Conservation (phyloP, 2,329 filamentous ascomycete genomes). For the Delphinella strobiligena region DNA sequence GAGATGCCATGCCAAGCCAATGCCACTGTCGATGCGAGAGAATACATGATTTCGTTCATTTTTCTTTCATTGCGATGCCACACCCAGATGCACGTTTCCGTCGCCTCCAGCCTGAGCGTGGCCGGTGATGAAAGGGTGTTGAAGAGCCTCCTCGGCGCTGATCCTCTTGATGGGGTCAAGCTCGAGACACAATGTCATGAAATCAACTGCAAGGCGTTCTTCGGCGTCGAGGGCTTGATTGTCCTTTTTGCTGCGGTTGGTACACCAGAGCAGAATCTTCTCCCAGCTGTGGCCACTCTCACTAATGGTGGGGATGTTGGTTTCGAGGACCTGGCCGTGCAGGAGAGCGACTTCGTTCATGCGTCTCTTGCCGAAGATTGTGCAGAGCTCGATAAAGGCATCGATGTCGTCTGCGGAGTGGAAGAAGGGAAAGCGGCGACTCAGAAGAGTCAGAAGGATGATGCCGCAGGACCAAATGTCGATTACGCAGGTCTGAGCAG, state of each 20-base stretch:
- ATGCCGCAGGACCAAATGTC: slow-evolving; percentile 96
- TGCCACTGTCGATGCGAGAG: no score
- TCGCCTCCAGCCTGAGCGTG: no score
- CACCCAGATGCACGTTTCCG: no score
- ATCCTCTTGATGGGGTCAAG: slow-evolving; percentile 63
- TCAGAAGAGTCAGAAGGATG: slow-evolving; percentile 90
- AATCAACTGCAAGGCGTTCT: slow-evolving; percentile 61
- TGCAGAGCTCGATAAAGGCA: slow-evolving; percentile 92
- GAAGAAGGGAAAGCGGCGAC: slow-evolving; percentile 91
- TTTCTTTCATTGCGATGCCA: no score
- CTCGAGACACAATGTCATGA: slow-evolving; percentile 61
- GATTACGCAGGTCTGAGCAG: slow-evolving; percentile 79
- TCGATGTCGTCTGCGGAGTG: slow-evolving; percentile 98
- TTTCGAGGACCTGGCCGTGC: slow-evolving; percentile 87
- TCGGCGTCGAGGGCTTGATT: slow-evolving; percentile 47
- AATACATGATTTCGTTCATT: no score
- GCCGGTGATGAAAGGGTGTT: slow-evolving; percentile 49
- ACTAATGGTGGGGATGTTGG: slow-evolving; percentile 81
- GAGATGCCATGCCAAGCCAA: no score
- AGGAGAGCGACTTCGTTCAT: slow-evolving; percentile 76
- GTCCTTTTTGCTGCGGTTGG: slow-evolving; percentile 51
- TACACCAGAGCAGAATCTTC: slow-evolving; percentile 93
- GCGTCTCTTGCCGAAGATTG: slow-evolving; percentile 74
- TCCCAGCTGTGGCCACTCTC: slow-evolving; percentile 76
- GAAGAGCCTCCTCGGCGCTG: slow-evolving; percentile 60